phyloP scores from a whole-genome alignment of 2,329 filamentous ascomycete genomes.

The Amauroascus verrucosus region DNA sequence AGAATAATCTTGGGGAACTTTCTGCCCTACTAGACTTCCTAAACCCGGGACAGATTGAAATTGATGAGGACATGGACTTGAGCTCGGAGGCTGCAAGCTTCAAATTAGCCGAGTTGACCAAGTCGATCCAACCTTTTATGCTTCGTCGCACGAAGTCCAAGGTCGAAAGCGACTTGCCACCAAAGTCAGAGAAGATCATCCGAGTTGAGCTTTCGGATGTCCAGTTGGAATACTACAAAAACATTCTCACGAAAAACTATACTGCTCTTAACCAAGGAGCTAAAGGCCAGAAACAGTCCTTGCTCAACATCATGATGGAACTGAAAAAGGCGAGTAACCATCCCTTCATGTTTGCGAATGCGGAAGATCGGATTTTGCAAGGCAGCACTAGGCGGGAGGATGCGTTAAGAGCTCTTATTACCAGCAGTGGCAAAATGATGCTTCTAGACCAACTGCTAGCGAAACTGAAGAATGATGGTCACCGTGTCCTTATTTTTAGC shows the following conservation, averaged over 20 bases:
- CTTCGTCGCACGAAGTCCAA: slow-evolving; percentile 93
- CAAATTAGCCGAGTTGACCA: slow-evolving; percentile 77
- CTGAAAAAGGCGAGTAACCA: slow-evolving; percentile 98
- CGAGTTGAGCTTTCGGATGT: slow-evolving; percentile 94
- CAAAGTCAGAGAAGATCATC: slow-evolving; percentile 98
- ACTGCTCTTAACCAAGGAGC: slow-evolving; percentile 83
- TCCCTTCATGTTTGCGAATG: slow-evolving; percentile 93
- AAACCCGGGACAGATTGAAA: slow-evolving; percentile 84
- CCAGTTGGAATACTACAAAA: slow-evolving; percentile 97
- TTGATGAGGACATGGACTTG: slow-evolving; percentile 87
- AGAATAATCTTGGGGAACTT: slow-evolving; percentile 90
- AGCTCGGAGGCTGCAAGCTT: slow-evolving; percentile 68
- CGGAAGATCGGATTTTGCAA: slow-evolving; percentile 76
- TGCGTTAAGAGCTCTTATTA: slow-evolving; percentile 82
- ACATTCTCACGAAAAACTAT: slow-evolving; percentile 94
- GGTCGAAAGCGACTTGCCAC: slow-evolving; percentile 89
- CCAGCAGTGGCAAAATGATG: slow-evolving; percentile 99
- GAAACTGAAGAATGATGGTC: slow-evolving; percentile 85
- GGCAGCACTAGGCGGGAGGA: slow-evolving; percentile 78
- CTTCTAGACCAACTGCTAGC: slow-evolving; percentile 87
- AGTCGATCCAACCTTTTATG: slow-evolving; percentile 85
- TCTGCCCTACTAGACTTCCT: slow-evolving; percentile 91
- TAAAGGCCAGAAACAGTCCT: slow-evolving; percentile 82
- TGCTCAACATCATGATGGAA: slow-evolving; percentile 99
- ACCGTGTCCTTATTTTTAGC: slow-evolving; percentile 95